Base-by-base conservation (phyloP, 495 filamentous ascomycete species). In the Lasiosphaeria hispida region DNA sequence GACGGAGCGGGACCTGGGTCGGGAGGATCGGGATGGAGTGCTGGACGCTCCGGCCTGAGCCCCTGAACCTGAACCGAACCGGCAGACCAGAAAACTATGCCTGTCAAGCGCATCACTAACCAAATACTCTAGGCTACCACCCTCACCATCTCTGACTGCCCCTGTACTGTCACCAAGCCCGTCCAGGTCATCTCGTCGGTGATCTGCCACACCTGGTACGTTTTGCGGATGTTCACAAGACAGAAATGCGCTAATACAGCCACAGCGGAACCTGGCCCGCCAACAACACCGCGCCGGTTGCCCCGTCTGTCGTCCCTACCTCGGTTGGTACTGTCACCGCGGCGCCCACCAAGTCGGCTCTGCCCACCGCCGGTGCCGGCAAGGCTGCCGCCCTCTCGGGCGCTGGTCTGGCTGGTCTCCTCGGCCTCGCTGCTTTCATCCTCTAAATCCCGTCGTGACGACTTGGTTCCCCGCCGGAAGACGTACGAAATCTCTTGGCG, bases 101-200 rank as follows among this genome's bases (percentile, higher is more conserved):
- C 49, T 15, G 35, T 39, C 34, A 53, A 39, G n/a, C 7, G 38
- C 34, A 52, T 45, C n/a, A 44, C 33, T 49, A 15, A 13, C 18
- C 14, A 18, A 13, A 30, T 30, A 30, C 23, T n/a, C n/a, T 47
- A 85, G 83, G 74, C 89, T 70, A 89, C 87, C 69, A 88, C 85
- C 72, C 76, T 92, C 75, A 92, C 90, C 77, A 83, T 92, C 80
- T 84, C 84, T 70, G 76, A 87, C 81, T 87, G 85, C 83, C 83
- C 86, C 49, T 88, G 84, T 84, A 94, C 88, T 70, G 75, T 90
- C 78, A 84, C 83, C 75, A 82, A 85, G 72, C 87, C 88, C 63
- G 75, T 89, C 61, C 73, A 77, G 70, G 82, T 77, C 73, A 78
- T 82, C 65, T 81, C 81, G 68, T 77, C 79, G 66, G 83, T 86